Evolutionary conservation across 176 grass and related monocot species (phyloP), one percentile per base, ranked within the genome.

Genomic region (Coix lacrymajobi): DNA sequence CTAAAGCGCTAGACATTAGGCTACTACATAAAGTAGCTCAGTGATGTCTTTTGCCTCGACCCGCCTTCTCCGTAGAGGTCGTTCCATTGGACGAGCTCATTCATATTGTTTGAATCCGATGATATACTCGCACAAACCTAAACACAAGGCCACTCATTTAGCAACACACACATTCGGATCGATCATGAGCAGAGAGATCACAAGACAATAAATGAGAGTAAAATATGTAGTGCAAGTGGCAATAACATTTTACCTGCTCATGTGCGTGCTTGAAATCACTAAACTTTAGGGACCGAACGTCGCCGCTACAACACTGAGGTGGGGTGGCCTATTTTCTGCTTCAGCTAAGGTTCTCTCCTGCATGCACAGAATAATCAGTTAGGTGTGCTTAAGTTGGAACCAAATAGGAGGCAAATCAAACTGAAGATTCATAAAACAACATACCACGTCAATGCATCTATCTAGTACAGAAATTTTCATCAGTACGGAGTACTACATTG

Each of bases 11-110:
- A 72, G 51, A 39, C n/a, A n/a, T n/a, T n/a, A 40, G 39, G 39
- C 39, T 40, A 11, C 91, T 98, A 98, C 93, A 99, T 99, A 87
- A 99, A 96, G 71, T 96, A 99, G 91, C 96, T 99, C 69, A 99
- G 89, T 30, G 93, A 76, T 7, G 90, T 93, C 88, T 94, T 93
- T 85, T 98, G 95, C 88, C 92, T 98, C 45, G 91, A 95, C n/a
- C 96, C 96, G 6, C 93, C 96, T 93, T 99, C 96, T 25, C 93
- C 93, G 38, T 93, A 99, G 41, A 93, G 85, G 10, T 99, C 93
- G 19, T 99, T 99, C 96, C 96, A 98, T 39, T 95, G 90, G 40
- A 85, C 69, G 76, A 95, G 89, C 71, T 98, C 93, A 38, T 84
- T 92, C 96, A 99, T 99, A 68, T 96, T 99, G 62, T 85, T 88